Evolutionary conservation across 306 rosid species (phyloP).

Genomic region (Myrica gale): DNA sequence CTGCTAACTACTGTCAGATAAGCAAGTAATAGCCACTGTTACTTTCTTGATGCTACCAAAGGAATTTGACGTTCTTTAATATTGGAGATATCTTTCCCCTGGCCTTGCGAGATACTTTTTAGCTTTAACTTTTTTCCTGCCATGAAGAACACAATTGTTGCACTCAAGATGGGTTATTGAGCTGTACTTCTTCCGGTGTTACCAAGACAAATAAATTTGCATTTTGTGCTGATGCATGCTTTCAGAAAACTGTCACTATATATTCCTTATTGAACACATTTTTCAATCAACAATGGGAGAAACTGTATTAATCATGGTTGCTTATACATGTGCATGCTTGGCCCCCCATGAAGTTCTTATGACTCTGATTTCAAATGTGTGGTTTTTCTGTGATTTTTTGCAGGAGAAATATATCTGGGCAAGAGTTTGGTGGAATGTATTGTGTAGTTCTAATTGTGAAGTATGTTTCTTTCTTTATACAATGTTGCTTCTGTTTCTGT

Average conservation of each 20-base stretch:
- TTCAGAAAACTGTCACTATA: not conserved
- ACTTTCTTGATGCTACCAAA: not conserved
- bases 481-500: not conserved
- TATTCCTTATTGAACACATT: not conserved
- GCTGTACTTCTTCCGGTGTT: not conserved
- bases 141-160: not conserved
- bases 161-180: not conserved
- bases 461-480: constrained; percentile 43
- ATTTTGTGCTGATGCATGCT: not conserved
- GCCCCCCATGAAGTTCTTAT: not conserved
- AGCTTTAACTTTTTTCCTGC: not conserved
- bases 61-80: not conserved
- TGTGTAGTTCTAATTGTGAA: constrained; percentile 89
- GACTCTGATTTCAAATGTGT: not conserved
- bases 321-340: not conserved
- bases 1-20: not conserved
- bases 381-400: constrained; percentile 18
- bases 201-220: not conserved
- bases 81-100: not conserved
- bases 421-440: constrained; percentile 99
- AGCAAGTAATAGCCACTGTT: not conserved
- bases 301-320: not conserved
- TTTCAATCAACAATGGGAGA: not conserved
- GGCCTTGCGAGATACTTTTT: not conserved
- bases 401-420: constrained; percentile 99